A percentile compares a stretch with the other conserved stretches of the same genome.
Evolutionary conservation across 805 yeast species (phyloP).

Genomic region (Candida coquimbonensis): DNA sequence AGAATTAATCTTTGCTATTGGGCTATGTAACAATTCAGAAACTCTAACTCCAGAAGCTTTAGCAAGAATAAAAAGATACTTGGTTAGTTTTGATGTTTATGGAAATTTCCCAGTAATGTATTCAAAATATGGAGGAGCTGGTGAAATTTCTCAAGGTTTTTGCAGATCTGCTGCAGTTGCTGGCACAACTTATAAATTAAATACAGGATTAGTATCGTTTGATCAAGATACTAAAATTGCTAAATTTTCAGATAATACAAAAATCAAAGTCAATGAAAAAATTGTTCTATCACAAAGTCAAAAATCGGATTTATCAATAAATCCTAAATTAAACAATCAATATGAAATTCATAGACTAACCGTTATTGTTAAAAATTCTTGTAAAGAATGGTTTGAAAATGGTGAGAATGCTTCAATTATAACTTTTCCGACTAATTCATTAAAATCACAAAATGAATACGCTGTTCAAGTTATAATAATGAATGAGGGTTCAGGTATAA

Average conservation of each 20-base stretch:
- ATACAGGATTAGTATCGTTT: conserved; percentile 55
- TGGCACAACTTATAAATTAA: conserved; percentile 86
- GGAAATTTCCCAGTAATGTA: conserved; percentile 91
- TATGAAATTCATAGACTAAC: conserved; percentile 67
- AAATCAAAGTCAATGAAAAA: conserved; percentile 71
- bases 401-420: conserved; percentile 81
- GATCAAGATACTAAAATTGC: conserved; percentile 67
- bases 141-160: conserved; percentile 93
- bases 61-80: conserved; percentile 73
- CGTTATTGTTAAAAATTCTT: conserved; percentile 77
- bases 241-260: conserved; percentile 65
- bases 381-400: conserved; percentile 87
- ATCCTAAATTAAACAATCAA: conserved; percentile 37
- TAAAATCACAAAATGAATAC: conserved; percentile 52
- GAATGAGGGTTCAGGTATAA: conserved; percentile 82
- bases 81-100: conserved; percentile 81
- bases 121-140: conserved; percentile 92
- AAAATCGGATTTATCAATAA: conserved; percentile 33
- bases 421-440: conserved; percentile 83
- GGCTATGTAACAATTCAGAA: conserved; percentile 56
- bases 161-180: conserved; percentile 98
- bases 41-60: conserved; percentile 70
- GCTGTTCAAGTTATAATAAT: conserved; percentile 85
- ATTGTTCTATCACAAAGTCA: conserved; percentile 71
- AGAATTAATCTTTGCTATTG: conserved; percentile 83